phyloP scores from a whole-genome alignment of 805 yeast species.

The Teunomyces stri region DNA sequence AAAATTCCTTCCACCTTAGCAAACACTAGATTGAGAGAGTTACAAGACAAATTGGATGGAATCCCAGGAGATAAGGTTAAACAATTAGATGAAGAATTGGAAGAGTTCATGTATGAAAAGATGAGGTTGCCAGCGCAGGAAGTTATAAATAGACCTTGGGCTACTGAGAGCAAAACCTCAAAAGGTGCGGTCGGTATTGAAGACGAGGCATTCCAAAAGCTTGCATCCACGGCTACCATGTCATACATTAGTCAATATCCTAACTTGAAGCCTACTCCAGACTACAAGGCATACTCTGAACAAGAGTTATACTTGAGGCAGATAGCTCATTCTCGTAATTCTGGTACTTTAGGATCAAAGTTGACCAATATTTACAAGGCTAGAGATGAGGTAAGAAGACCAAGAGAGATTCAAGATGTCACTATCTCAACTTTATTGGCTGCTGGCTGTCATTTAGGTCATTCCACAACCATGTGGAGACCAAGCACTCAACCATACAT shows the following conservation, averaged over 20 bases:
- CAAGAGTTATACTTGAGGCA: constrained; percentile 80
- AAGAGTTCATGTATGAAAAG: constrained; percentile 33
- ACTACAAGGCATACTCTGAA: constrained; percentile 63
- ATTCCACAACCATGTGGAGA: constrained; percentile 75
- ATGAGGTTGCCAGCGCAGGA: constrained; percentile 33
- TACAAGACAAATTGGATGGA: constrained; percentile 28
- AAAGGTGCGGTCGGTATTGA: constrained; percentile 7
- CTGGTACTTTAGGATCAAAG: constrained; percentile 63
- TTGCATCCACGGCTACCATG: constrained; percentile 31
- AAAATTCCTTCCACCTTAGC: constrained; percentile 32
- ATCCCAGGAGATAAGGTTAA: constrained; percentile 33
- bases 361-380: constrained; percentile 68
- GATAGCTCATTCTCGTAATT: constrained; percentile 53
- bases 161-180: constrained; percentile 5
- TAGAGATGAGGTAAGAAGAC: constrained; percentile 59
- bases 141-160: constrained; percentile 35
- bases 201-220: constrained; percentile 13
- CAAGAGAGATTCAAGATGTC: constrained; percentile 54
- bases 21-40: constrained; percentile 25
- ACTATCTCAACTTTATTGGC: constrained; percentile 74
- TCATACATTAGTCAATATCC: constrained; percentile 48
- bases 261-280: constrained; percentile 57
- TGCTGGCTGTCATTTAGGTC: constrained; percentile 95
- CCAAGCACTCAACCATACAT: constrained; percentile 82
- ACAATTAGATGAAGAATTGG: constrained; percentile 40